Base-by-base conservation (phyloP, 495 filamentous ascomycete species). In the Apodospora peruviana region DNA sequence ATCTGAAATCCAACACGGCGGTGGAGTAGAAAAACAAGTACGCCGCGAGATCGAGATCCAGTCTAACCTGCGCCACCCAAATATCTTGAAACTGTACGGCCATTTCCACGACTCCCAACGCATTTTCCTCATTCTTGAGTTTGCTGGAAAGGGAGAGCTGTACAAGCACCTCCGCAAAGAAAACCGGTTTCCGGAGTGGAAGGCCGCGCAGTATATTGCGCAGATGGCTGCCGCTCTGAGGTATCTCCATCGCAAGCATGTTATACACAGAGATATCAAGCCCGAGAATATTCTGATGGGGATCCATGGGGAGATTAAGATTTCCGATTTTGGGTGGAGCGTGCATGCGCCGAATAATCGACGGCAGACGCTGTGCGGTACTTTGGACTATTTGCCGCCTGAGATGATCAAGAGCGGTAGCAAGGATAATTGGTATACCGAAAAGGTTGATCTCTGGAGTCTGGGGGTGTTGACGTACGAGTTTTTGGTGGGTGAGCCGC, bases 221-320 rank as follows among this genome's bases (percentile, higher is more conserved):
- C 93, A 98, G 69, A 97, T 98, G 94, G 88, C 94, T 17, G 83
- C 87, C 38, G 93, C 93, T 19, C 71, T 98, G 56, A 82, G 81
- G 50, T 97, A 97, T 57, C 73, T 97, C 20, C 93, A 98, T 71
- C 88, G 87, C 64, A 97, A 98, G 73, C 93, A 98, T 64, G 89
- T 98, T 55, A 98, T 98, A 72, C 93, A 98, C 60, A 84, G 93
- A 38, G 93, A 98, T 57, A 98, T 98, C 72, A 98, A 98, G 72
- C 93, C 93, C 10, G 93, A 98, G 69, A 98, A 98, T 60, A 98
- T 98, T 56, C 82, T 98, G 14, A 84, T 98, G 32, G 93, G 93
- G 17, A 91, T 98, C 45, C 91, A 97, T 62, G 93, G 91, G 36
- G 93, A 98, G 70, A 95, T 98, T 70, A 98, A 98, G 69, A 91